Base-by-base conservation (phyloP, 306 rosid genomes). In the Argentina anserina region DNA sequence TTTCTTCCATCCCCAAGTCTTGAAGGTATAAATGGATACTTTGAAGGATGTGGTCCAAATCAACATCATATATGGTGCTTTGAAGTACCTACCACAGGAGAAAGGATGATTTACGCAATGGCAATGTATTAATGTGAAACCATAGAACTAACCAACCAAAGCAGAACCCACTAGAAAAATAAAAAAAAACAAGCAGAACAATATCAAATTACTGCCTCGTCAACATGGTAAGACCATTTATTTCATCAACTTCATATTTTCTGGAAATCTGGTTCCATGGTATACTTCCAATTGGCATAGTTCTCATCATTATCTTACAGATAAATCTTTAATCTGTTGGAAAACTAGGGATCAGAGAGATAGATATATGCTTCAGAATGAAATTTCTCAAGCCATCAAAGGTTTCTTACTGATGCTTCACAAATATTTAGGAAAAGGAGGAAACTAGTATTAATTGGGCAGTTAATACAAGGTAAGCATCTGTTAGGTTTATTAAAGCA, bases 1-100 rank as follows among this genome's bases (percentile, higher is more conserved):
- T 95, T 88, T 95, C 99, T 82, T 95, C 99, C 99, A 95, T 95
- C 65, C 99, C 99, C 86, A 95, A 78, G 84, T 91, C 97, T 81
- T 95, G 97, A 74, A 92, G 82, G 77, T 95, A 95, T 42, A 95
- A 86, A 95, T 95, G 97, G 81, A 95, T 92, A 86, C 99, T 95
- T 87, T 95, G 99, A 83, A 95, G 89, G 50, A 95, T 95, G 61
- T 88, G 92, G 77, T 95, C 99, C 20, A 95, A 90, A 68, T 95
- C 99, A 26, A 92, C 99, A 74, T 95, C 96, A 25, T 88, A 90
- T 71, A 95, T 90, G 71, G 99, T 95, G 84, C 97, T 90, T 85
- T 95, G 99, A 81, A 95, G 99, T 82, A 91, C 99, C 99, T 95
- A 86, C 33, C 62, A 69, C 68, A 75, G 72, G 66, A 71, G 55